phyloP scores from a whole-genome alignment of 768 basidiomycete species.

The Tremella mesenterica region DNA sequence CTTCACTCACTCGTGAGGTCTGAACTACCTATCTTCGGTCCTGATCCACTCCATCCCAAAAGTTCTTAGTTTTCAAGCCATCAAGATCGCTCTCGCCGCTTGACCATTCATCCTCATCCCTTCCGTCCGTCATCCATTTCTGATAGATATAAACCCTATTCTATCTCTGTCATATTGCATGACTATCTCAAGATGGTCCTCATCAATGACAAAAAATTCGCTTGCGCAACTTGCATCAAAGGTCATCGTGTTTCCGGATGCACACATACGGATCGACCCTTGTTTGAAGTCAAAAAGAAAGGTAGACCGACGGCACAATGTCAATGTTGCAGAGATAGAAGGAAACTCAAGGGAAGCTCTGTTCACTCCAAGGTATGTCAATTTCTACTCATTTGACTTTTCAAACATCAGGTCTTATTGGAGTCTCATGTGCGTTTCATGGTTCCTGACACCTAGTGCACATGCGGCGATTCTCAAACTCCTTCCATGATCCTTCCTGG shows the following conservation, averaged over 20 bases:
- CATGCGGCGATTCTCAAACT: conserved; percentile 22
- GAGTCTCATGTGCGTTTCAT: neutral
- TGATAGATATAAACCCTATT: too few species aligned
- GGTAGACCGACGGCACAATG: conserved; percentile 88
- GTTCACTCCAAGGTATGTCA: conserved; percentile 32
- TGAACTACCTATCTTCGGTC: too few species aligned
- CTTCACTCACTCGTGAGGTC: too few species aligned
- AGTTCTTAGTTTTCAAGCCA: too few species aligned
- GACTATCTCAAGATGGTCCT: conserved; percentile 34
- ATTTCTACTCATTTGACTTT: neutral
- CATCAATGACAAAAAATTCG: conserved; percentile 41
- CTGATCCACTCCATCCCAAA: too few species aligned
- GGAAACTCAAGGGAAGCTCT: conserved; percentile 49
- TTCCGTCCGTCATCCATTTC: too few species aligned
- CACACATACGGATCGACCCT: conserved; percentile 71
- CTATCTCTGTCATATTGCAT: too few species aligned
- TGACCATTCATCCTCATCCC: too few species aligned
- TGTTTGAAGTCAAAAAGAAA: conserved; percentile 91
- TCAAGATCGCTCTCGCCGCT: too few species aligned
- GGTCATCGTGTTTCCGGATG: conserved; percentile 87
- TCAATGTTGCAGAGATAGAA: conserved; percentile 67
- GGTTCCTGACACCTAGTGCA: conserved; percentile 17
- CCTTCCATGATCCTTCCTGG: conserved; percentile 2
- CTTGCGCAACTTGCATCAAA: conserved; percentile 85
- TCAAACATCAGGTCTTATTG: neutral